These are phyloP conservation scores for Kazachstania kunashirensis DNA, from an alignment of 805 yeast genomes.

Conservation along the genomic window DNA sequence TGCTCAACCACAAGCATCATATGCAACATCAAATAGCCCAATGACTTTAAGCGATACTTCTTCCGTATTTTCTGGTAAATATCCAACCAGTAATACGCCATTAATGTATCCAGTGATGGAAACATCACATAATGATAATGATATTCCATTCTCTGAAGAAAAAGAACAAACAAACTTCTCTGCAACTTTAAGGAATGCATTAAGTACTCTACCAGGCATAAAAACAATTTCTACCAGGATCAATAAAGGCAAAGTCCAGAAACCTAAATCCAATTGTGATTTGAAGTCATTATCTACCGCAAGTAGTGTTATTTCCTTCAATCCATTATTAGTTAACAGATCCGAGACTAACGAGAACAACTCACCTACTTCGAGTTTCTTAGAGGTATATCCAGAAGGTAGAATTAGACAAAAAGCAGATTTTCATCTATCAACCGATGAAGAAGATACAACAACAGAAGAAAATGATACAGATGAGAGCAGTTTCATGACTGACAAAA, in stretches of 20 bases:
- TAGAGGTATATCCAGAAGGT: not conserved
- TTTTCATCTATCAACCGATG: conserved; percentile 11
- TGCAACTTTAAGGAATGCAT: conserved; percentile 3
- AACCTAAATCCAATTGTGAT: conserved; percentile 12
- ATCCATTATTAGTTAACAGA: conserved; percentile 4
- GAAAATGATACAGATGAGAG: conserved; percentile 11
- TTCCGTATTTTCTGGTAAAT: conserved; percentile 9
- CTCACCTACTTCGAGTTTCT: conserved; percentile 1
- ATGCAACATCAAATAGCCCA: conserved; percentile 11
- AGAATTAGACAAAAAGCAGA: conserved; percentile 8
- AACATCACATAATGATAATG: conserved; percentile 5
- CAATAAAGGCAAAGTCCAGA: conserved; percentile 6
- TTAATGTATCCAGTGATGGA: conserved; percentile 6
- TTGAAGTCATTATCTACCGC: conserved; percentile 13
- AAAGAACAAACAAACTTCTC: not conserved
- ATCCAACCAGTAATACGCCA: not conserved
- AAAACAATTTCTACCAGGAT: not conserved
- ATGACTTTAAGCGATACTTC: conserved; percentile 14
- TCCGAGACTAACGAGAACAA: not conserved
- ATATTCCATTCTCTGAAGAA: not conserved
- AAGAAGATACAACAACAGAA: conserved; percentile 6
- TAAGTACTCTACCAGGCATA: conserved; percentile 14
- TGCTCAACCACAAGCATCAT: too few relatives aligned
- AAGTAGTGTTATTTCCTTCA: conserved; percentile 14
- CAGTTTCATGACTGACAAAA: conserved; percentile 1